Evolutionary conservation across 495 filamentous ascomycete genomes (phyloP), one percentile per base, ranked within the genome.

Genomic region (Aspergillus cavernicola): DNA sequence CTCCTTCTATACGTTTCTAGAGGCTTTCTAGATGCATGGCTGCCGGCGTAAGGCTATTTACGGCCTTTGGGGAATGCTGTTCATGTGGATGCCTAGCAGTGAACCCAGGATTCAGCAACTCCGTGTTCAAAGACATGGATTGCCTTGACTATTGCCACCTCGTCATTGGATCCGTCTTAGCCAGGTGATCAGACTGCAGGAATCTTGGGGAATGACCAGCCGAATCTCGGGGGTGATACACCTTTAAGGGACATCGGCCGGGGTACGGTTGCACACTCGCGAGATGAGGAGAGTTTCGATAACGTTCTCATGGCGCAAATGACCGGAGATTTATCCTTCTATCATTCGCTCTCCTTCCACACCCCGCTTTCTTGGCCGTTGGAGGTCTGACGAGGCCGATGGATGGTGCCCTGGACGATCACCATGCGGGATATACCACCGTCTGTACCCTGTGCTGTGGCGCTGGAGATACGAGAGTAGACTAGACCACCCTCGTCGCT

Each of bases 341-440:
- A 15, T 23, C 46, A 29, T 28, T 39, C 22, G 46, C 20, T 8
- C 19, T 20, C 16, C 31, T 4, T 24, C 29, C 32, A 39, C 24
- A 50, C 46, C 46, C 46, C 46, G 46, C 46, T 50, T 39, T 31
- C 35, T 50, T 39, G 46, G 33, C 33, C 35, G 33, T 10, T 32
- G 22, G 16, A 45, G 5, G 24, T 31, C 24, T 13, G n/a, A 45
- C 19, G 11, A 12, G 28, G 20, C 46, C 46, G 46, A 39, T 50
- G 46, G 46, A 12, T 11, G 33, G 23, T 22, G 33, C 46, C 46
- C 33, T 13, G n/a, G 23, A 33, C 42, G 22, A 50, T 50, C 33
- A 50, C 13, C n/a, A 28, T 26, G 46, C 20, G 46, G 11, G 33
- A 24, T 50, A 50, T 50, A 37, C 46, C 28, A 28, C 22, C 42